These are phyloP conservation scores for Glutinoglossum americanum DNA, from an alignment of 495 filamentous ascomycete genomes.

Conservation along the genomic window DNA sequence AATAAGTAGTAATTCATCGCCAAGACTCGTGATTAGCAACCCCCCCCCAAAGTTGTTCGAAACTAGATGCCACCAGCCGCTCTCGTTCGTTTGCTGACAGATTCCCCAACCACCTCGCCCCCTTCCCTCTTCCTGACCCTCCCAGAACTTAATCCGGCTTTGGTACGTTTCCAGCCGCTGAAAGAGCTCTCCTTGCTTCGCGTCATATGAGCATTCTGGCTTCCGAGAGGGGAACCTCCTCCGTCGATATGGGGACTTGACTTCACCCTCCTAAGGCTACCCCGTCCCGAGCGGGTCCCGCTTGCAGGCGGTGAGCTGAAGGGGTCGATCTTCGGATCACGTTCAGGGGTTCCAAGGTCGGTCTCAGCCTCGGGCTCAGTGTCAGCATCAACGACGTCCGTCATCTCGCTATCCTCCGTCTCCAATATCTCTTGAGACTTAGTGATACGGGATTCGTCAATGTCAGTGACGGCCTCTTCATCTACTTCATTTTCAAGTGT, in stretches of 20 bases:
- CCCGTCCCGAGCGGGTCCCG: slow-evolving; percentile 6
- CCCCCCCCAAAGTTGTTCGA: too few species aligned
- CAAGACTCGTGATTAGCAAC: too few species aligned
- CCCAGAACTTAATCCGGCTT: slow-evolving; percentile 10
- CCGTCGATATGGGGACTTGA: slow-evolving; percentile 14
- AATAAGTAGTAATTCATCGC: too few species aligned
- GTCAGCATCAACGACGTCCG: not conserved
- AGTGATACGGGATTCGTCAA: slow-evolving; percentile 18
- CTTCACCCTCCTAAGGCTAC: slow-evolving; percentile 14
- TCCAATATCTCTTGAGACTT: not conserved
- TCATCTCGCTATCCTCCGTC: not conserved
- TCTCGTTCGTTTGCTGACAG: not conserved
- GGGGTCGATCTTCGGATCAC: not conserved
- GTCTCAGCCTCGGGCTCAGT: not conserved
- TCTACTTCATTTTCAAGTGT: not conserved
- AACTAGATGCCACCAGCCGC: not conserved
- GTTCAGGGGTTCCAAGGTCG: not conserved
- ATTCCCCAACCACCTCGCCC: not conserved
- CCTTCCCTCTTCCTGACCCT: not conserved
- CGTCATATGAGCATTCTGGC: slow-evolving; percentile 15
- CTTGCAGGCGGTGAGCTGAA: not conserved
- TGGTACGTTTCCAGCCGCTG: slow-evolving; percentile 40
- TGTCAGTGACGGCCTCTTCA: slow-evolving; percentile 26
- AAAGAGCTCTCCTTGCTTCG: slow-evolving; percentile 36
- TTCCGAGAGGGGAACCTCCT: slow-evolving; percentile 11